phyloP scores from a whole-genome alignment of 1,139 yeast genomes.

The Blastobotrys indianensis region DNA sequence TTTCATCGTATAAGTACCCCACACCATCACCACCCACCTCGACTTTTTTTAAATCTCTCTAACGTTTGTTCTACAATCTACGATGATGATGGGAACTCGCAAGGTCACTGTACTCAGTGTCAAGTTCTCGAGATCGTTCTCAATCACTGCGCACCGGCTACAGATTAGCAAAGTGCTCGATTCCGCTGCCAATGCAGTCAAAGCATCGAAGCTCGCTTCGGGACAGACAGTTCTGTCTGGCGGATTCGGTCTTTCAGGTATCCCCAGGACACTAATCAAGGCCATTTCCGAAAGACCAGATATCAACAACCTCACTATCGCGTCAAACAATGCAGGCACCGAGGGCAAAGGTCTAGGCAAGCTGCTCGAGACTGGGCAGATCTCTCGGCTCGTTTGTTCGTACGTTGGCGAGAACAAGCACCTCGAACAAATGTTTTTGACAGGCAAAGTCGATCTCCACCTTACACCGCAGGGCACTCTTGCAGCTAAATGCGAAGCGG shows the following conservation, averaged over 20 bases:
- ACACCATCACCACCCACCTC: too few species aligned
- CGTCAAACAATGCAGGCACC: slow-evolving; percentile 49
- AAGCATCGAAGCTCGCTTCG: slow-evolving; percentile 9
- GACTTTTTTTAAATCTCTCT: too few species aligned
- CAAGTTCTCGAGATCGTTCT: slow-evolving; percentile 1
- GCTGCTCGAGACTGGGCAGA: slow-evolving; percentile 40
- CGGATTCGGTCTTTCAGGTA: slow-evolving; percentile 48
- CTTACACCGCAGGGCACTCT: slow-evolving; percentile 49
- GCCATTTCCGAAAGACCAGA: slow-evolving; percentile 34
- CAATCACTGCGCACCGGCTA: slow-evolving; percentile 1
- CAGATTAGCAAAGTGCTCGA: slow-evolving; percentile 10
- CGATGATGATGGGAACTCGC: too few species aligned
- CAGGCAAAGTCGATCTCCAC: slow-evolving; percentile 43
- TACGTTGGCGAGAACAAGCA: slow-evolving; percentile 44
- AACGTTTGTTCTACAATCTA: too few species aligned
- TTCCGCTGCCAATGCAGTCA: slow-evolving; percentile 6
- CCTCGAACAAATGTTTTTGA: slow-evolving; percentile 39
- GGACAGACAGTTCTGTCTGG: slow-evolving; percentile 38
- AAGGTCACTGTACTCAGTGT: too few species aligned
- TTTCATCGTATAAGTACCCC: too few species aligned
- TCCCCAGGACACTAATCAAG: slow-evolving; percentile 42
- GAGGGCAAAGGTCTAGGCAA: slow-evolving; percentile 43
- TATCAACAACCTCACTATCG: slow-evolving; percentile 39
- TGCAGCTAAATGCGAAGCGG: slow-evolving; percentile 46
- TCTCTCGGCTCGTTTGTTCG: slow-evolving; percentile 42